Base-by-base conservation (phyloP, 805 yeast species). In the Saccharomycopsis fermentans region DNA sequence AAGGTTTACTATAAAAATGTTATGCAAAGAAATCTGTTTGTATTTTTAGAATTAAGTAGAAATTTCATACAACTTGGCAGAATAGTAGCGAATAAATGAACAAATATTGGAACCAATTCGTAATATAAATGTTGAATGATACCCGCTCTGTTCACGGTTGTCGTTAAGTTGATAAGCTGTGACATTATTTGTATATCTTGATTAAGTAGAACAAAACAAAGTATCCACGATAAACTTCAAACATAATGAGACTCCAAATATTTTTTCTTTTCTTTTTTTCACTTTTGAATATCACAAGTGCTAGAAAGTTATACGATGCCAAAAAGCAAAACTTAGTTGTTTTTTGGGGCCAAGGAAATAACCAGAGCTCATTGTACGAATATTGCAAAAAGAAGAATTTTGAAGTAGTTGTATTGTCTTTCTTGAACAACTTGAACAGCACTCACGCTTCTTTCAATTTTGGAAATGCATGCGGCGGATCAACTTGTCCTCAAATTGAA, bases 311-410 rank as follows among this genome's bases (percentile, higher is more conserved):
- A 17, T 52, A 52, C 29, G 32, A 37, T 5, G 32, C 39, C 26
- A n/a, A 40, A 9, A 68, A 72, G 17, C 64, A 73, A 27, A 81
- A 82, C 58, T 76, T 85, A 27, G 90, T 83, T 4, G 74, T 83
- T 3, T 86, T 84, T 70, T 86, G 92, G 92, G 92, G 92, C 52
- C 91, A 86, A 69, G 78, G 78, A 3, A 80, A 80, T 3, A 67
- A 70, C 16, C 83, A 81, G 64, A 68, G 74, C 52, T 67, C 72
- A 2, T 70, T 81, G 6, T 71, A 76, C 1, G 70, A 70, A 58
- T 86, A 86, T 71, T 58, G 60, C 50, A n/a, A 27, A 37, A 29
- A 51, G 35, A 37, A 54, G 32, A 58, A 55, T n/a, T 47, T 60
- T 36, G 58, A 56, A n/a, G 56, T 60, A 4, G 59, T 60, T 16